These are phyloP conservation scores for Fusarium buxicola DNA, from an alignment of 2,329 filamentous ascomycete genomes.

Conservation along the genomic window DNA sequence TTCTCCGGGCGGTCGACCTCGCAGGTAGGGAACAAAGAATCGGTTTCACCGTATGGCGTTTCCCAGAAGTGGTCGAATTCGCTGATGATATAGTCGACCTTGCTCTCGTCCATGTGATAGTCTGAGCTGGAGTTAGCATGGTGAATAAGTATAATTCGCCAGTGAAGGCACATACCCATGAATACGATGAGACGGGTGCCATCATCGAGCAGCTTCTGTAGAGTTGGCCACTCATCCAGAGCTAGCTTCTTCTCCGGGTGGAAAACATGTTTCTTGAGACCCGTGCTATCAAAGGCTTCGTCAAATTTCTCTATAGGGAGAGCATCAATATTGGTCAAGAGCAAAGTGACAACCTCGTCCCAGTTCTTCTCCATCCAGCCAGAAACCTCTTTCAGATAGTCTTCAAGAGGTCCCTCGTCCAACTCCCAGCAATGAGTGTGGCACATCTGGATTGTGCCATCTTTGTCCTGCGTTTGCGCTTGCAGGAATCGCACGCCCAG, in stretches of 20 bases:
- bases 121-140: conserved; percentile 57
- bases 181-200: conserved; percentile 76
- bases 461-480: conserved; percentile 69
- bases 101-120: conserved; percentile 62
- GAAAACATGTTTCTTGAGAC: conserved; percentile 69
- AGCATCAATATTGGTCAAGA: conserved; percentile 72
- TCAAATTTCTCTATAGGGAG: conserved; percentile 67
- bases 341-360: conserved; percentile 71
- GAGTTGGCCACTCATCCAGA: conserved; percentile 74
- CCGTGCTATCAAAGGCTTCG: conserved; percentile 64
- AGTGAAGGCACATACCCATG: conserved; percentile 63
- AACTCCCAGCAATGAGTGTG: conserved; percentile 72
- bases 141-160: neutral
- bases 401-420: conserved; percentile 67
- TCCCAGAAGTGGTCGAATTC: conserved; percentile 78
- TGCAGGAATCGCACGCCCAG: conserved; percentile 73
- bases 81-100: conserved; percentile 71
- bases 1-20: conserved; percentile 69
- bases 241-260: conserved; percentile 56
- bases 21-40: conserved; percentile 72
- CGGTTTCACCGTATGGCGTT: conserved; percentile 74
- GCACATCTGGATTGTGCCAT: conserved; percentile 68
- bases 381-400: conserved; percentile 68
- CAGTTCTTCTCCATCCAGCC: conserved; percentile 69
- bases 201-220: conserved; percentile 71